phyloP scores from a whole-genome alignment of 169 alveolate genomes.

The Plasmodium yoelii region DNA sequence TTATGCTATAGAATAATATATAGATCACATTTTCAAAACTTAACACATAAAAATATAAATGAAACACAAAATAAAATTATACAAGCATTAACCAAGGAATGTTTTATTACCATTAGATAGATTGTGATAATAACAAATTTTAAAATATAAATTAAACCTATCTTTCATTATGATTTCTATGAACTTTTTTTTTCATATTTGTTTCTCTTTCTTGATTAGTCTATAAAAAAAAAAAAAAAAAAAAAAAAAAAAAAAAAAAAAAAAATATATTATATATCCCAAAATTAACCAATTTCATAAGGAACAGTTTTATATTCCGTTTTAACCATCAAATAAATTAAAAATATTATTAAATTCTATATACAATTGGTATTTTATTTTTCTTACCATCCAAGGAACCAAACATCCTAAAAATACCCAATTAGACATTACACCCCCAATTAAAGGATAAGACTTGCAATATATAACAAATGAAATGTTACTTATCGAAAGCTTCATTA shows the following conservation, averaged over 20 bases:
- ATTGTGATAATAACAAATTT: too few species aligned
- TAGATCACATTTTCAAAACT: constrained; percentile 82
- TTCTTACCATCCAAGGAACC: constrained; percentile 77
- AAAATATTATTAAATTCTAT: too few species aligned
- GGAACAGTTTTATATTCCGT: too few species aligned
- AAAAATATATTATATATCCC: neutral
- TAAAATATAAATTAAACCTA: constrained; percentile 1
- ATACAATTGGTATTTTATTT: neutral
- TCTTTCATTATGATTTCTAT: constrained; percentile 37
- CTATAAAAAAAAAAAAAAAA: constrained; percentile 30
- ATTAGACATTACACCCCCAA: constrained; percentile 85
- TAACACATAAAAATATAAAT: constrained; percentile 83
- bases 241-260: constrained; percentile 37
- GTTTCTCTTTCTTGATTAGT: constrained; percentile 73
- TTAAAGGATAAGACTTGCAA: constrained; percentile 83
- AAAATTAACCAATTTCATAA: too few species aligned
- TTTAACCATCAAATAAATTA: too few species aligned
- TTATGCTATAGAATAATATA: constrained; percentile 84
- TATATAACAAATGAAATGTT: constrained; percentile 81
- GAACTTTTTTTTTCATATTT: constrained; percentile 35
- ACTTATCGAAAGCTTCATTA: constrained; percentile 86
- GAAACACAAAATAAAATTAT: constrained; percentile 75
- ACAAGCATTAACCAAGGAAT: constrained; percentile 31
- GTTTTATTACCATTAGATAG: constrained; percentile 32
- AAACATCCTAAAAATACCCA: constrained; percentile 83